These are phyloP conservation scores for Boletus insuetus DNA, from an alignment of 768 basidiomycete genomes.

Conservation along the genomic window DNA sequence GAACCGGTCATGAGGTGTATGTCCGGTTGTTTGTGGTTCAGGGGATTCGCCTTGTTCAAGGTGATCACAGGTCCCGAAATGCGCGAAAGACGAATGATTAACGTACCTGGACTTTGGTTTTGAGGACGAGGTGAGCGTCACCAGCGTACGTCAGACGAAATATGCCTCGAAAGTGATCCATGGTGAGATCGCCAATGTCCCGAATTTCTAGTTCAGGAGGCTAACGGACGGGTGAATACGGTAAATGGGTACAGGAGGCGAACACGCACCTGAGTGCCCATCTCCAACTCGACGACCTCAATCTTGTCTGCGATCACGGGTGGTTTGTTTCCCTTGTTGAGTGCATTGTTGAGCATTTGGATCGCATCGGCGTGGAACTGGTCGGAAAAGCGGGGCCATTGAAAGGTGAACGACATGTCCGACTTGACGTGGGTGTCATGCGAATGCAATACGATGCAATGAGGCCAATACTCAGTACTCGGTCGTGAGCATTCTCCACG, in stretches of 20 bases:
- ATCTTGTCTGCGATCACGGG: conserved; percentile 97
- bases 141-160: conserved; percentile 94
- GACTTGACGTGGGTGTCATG: not conserved
- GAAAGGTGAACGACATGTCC: conserved; percentile 84
- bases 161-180: conserved; percentile 95
- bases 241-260: not conserved
- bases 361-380: conserved; percentile 96
- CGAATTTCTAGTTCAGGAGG: conserved; percentile 96
- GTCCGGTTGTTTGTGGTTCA: conserved; percentile 89
- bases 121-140: conserved; percentile 82
- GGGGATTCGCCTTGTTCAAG: conserved; percentile 76
- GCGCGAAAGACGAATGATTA: not conserved
- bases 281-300: conserved; percentile 97
- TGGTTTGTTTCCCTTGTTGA: conserved; percentile 96
- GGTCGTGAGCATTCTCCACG: conserved; percentile 14
- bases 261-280: conserved; percentile 87
- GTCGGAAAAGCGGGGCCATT: conserved; percentile 97
- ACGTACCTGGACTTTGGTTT: conserved; percentile 89
- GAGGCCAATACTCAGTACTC: not conserved
- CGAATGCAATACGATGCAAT: not conserved
- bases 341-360: conserved; percentile 93
- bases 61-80: conserved; percentile 6
- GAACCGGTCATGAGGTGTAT: conserved; percentile 84
- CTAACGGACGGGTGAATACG: conserved; percentile 38
- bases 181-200: conserved; percentile 95